phyloP scores from a whole-genome alignment of 192 early-diverging fungal species.

The Lobosporangium transversale region DNA sequence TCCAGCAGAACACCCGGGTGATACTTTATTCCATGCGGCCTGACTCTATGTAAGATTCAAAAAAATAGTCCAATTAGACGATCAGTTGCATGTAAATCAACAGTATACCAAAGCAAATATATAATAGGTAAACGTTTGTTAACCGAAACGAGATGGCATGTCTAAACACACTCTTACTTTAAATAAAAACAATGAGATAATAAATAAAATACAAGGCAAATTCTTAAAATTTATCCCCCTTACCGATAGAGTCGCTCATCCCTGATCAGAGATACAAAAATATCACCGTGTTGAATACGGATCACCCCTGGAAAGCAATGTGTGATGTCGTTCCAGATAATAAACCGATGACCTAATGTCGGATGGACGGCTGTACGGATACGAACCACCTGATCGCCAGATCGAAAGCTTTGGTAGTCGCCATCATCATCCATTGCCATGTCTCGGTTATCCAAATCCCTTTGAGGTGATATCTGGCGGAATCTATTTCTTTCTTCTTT shows the following conservation, averaged over 20 bases:
- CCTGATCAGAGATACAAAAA: constrained; percentile 23
- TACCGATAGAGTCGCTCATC: constrained; percentile 32
- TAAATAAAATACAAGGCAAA: too few relatives aligned
- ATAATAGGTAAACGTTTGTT: too few relatives aligned
- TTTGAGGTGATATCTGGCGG: too few relatives aligned
- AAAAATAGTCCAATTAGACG: too few relatives aligned
- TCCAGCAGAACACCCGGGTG: constrained; percentile 24
- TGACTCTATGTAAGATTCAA: constrained; percentile 10
- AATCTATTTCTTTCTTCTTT: background rate
- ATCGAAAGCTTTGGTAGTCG: constrained; percentile 18
- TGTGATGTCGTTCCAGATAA: constrained; percentile 44
- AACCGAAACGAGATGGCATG: too few relatives aligned
- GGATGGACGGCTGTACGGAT: constrained; percentile 7
- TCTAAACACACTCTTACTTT: too few relatives aligned
- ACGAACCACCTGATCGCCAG: background rate
- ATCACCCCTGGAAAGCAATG: constrained; percentile 32
- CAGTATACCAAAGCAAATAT: too few relatives aligned
- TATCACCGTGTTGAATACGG: constrained; percentile 17
- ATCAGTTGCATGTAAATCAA: background rate
- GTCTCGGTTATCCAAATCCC: too few relatives aligned
- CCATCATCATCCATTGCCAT: background rate
- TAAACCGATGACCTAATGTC: background rate
- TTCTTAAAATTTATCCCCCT: too few relatives aligned
- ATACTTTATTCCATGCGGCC: constrained; percentile 37
- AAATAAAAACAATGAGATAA: too few relatives aligned